Evolutionary conservation across 2,329 filamentous ascomycete species (phyloP).

Genomic region (Scleromitrula shiraiana): DNA sequence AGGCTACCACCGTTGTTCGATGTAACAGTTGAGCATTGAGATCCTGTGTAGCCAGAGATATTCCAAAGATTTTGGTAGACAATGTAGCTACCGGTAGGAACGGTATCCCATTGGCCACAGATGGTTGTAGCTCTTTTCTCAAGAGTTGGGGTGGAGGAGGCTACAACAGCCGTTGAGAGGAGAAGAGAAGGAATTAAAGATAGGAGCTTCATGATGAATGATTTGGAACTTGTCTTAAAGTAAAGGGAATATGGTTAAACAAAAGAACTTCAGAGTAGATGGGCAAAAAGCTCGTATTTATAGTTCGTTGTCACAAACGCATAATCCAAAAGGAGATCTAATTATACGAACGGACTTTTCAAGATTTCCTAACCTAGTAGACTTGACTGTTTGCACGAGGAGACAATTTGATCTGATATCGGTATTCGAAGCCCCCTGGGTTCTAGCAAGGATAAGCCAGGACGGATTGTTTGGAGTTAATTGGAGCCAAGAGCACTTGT

Average conservation of each 20-base stretch:
- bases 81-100: constrained; percentile 29
- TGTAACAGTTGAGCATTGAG: constrained; percentile 34
- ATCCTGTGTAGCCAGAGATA: neutral
- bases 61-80: constrained; percentile 32
- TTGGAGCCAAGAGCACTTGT: neutral
- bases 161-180: constrained; percentile 6
- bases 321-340: neutral
- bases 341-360: neutral
- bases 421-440: neutral
- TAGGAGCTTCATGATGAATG: constrained; percentile 14
- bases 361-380: no score
- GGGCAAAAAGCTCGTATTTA: neutral
- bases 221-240: neutral
- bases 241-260: no score
- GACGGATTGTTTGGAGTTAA: neutral
- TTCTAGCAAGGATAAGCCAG: neutral
- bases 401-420: no score
- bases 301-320: neutral
- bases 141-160: constrained; percentile 19
- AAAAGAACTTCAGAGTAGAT: no score
- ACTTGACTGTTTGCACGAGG: neutral
- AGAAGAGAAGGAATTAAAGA: constrained; percentile 5
- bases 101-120: constrained; percentile 22
- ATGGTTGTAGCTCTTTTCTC: constrained; percentile 30
- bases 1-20: constrained; percentile 28